A percentile compares a stretch with the other conserved stretches of the same genome.
phyloP scores from a whole-genome alignment of 164 flowering plant species.

The Macadamia integrifolia region DNA sequence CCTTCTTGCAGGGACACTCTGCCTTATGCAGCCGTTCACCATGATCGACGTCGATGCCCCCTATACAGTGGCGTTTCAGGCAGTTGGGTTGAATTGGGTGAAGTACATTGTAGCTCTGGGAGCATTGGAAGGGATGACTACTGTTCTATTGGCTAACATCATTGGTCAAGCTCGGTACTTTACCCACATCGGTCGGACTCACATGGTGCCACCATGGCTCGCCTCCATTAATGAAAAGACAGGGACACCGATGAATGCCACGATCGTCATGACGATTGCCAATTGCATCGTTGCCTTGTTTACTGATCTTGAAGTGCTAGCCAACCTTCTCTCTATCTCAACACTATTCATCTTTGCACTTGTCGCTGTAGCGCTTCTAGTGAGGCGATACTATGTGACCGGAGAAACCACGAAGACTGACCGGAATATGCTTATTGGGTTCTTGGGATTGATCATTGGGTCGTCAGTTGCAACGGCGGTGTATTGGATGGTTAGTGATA shows the following conservation, averaged over 20 bases:
- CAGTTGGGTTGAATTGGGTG: not conserved
- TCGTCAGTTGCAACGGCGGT: slow-evolving; percentile 21
- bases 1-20: not conserved
- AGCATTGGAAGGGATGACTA: not conserved
- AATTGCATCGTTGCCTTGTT: slow-evolving; percentile 20
- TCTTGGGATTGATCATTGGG: slow-evolving; percentile 19
- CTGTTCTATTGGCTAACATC: not conserved
- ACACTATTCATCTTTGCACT: slow-evolving; percentile 29
- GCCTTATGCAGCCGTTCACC: slow-evolving; percentile 10
- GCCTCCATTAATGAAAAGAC: too few relatives aligned
- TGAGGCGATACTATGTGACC: slow-evolving; percentile 21
- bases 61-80: not conserved
- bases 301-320: slow-evolving; percentile 26
- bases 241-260: not conserved
- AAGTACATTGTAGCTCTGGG: not conserved
- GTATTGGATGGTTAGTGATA: slow-evolving; percentile 19
- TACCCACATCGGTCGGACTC: too few relatives aligned
- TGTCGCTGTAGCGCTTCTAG: slow-evolving; percentile 25
- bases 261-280: too few relatives aligned
- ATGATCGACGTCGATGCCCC: not conserved
- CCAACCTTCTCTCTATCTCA: slow-evolving; percentile 33
- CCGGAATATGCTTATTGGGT: slow-evolving; percentile 21
- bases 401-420: slow-evolving; percentile 24
- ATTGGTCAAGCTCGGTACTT: not conserved
- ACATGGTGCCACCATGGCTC: too few relatives aligned